Conservation (phyloP, 2,329 filamentous ascomycete genomes). For the Emergomyces orientalis region DNA sequence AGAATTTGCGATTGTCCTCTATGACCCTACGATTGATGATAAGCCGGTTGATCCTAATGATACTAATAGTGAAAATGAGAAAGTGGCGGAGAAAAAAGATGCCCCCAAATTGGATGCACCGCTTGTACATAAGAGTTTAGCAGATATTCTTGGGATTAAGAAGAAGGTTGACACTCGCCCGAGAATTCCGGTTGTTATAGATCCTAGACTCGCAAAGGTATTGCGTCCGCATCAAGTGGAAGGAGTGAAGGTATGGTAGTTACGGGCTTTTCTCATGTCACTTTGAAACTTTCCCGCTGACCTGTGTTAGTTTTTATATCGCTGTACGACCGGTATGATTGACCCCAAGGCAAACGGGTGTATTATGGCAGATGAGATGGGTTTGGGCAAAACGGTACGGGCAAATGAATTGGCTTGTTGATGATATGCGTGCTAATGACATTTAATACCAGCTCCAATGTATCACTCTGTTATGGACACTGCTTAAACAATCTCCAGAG, state of each 20-base stretch:
- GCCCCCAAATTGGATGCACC: conserved; percentile 61
- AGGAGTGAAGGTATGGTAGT: conserved; percentile 60
- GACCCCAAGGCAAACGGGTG: conserved; percentile 90
- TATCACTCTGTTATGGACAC: conserved; percentile 91
- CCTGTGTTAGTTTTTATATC: conserved; percentile 65
- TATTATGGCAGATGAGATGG: conserved; percentile 99
- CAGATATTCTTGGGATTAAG: conserved; percentile 89
- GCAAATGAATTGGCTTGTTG: conserved; percentile 13
- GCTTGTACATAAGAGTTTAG: conserved; percentile 84
- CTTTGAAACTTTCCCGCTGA: conserved; percentile 15
- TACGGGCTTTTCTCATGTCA: background rate
- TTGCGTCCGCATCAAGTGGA: conserved; percentile 94
- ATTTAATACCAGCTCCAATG: conserved; percentile 60
- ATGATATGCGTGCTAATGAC: conserved; percentile 14
- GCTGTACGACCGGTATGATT: conserved; percentile 88
- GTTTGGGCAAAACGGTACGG: conserved; percentile 73
- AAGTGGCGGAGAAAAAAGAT: conserved; percentile 32
- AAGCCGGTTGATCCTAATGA: conserved; percentile 53
- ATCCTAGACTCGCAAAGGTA: conserved; percentile 79
- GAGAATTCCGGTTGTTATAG: conserved; percentile 93
- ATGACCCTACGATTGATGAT: conserved; percentile 89
- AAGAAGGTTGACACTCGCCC: conserved; percentile 78
- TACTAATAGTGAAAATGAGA: conserved; percentile 38
- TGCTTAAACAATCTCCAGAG: conserved; percentile 89
- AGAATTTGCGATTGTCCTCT: conserved; percentile 92